Base-by-base conservation (phyloP, 139 green algal genomes). In the Auxenochlorella protothecoides region DNA sequence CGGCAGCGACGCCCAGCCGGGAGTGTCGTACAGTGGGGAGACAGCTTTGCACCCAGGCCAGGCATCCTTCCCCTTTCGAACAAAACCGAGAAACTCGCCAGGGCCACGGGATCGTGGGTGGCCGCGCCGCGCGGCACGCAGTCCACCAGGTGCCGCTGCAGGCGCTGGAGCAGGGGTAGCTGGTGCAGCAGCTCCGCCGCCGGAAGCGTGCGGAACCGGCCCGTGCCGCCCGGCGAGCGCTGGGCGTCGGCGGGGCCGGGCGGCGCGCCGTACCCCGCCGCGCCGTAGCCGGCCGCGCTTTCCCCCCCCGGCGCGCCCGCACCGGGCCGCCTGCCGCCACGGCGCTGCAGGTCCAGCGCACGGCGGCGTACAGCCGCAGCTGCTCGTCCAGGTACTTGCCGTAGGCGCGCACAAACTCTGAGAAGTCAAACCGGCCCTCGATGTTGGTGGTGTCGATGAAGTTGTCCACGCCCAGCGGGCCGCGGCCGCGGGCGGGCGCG, bases 381-480 rank as follows among this genome's bases (percentile, higher is more conserved):
- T 89, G 80, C 80, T 96, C 90, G 51, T 97, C 92, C 70, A 97
- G 75, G 84, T 96, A 97, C 57, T 90, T 81, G 60, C 85, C 89
- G 79, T 97, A 97, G 3, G 85, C 88, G 6, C 92, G 86, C 69
- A 97, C 85, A 84, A 85, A 97, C 53, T 92, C 91, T 5, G 81
- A 91, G 66, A 88, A 92, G 74, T 97, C 92, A 65, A 78, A 86
- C 55, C 75, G 75, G 9, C 81, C 81, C 64, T 85, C 81, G 16
- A 75, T 74, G 60, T 70, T 76, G 63, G 69, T 80, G 11, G 63
- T 78, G 75, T 88, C 83, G 10, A 86, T 72, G 64, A 87, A 95
- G 63, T 80, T 83, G 69, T 95, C 86, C 66, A 92, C 81, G 62
- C 78, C 74, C 68, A 95, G 73, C 27, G 27, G 27, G 27, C 27